Evolutionary conservation across 768 basidiomycete genomes (phyloP).

Genomic region (Sporobolomyces roseus): DNA sequence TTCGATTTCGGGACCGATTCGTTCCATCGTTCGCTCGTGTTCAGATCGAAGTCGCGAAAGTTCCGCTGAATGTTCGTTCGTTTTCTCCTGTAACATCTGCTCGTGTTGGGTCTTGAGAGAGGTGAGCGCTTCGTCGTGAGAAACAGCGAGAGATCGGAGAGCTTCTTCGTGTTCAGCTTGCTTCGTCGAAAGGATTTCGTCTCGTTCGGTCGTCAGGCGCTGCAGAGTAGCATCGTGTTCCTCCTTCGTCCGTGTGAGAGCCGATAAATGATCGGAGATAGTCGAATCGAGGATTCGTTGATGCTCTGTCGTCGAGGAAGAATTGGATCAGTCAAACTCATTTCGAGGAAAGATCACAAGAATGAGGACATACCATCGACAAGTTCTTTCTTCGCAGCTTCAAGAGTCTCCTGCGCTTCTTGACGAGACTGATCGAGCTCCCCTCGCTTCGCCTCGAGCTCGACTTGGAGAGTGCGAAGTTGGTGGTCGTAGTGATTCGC

Average conservation of each 20-base stretch:
- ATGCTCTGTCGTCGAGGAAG: slow-evolving; percentile 13
- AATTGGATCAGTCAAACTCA: not conserved
- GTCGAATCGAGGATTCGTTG: slow-evolving; percentile 45
- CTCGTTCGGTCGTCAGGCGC: slow-evolving; percentile 62
- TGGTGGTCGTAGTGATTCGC: slow-evolving; percentile 11
- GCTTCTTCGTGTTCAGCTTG: slow-evolving; percentile 23
- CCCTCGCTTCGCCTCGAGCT: slow-evolving; percentile 4
- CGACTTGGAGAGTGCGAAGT: slow-evolving; percentile 10
- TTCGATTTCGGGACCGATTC: slow-evolving; percentile 60
- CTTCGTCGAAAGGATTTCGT: slow-evolving; percentile 7
- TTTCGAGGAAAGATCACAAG: too few species aligned
- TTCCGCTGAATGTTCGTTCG: slow-evolving; percentile 57
- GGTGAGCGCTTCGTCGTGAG: slow-evolving; percentile 58
- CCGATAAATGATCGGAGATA: slow-evolving; percentile 53
- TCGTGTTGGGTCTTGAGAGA: not conserved
- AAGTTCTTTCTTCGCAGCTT: slow-evolving; percentile 20
- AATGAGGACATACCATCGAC: slow-evolving; percentile 25
- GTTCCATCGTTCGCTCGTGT: slow-evolving; percentile 24
- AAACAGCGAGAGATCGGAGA: slow-evolving; percentile 49
- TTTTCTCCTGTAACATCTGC: slow-evolving; percentile 50
- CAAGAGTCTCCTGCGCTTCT: slow-evolving; percentile 11
- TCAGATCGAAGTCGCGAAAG: slow-evolving; percentile 14
- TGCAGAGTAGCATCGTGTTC: slow-evolving; percentile 50
- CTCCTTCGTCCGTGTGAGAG: not conserved
- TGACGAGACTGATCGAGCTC: slow-evolving; percentile 18